phyloP scores from a whole-genome alignment of 2,329 filamentous ascomycete genomes.

The Trichophyton mentagrophytes region DNA sequence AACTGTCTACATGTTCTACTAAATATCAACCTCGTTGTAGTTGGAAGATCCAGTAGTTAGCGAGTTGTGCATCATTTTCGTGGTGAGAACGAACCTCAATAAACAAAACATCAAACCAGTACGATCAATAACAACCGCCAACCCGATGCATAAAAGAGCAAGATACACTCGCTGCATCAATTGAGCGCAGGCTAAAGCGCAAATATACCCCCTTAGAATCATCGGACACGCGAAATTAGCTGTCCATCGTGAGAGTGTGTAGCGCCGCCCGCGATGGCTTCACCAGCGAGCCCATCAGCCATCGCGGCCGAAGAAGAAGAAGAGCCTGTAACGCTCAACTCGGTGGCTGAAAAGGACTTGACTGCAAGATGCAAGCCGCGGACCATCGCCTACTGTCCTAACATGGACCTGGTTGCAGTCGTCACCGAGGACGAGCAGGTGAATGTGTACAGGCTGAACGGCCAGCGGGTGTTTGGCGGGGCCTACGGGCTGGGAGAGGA shows the following conservation, averaged over 20 bases:
- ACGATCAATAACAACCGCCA: background rate
- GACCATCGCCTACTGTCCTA: slow-evolving; percentile 63
- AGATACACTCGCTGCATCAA: background rate
- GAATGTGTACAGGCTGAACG: slow-evolving; percentile 64
- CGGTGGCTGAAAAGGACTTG: slow-evolving; percentile 30
- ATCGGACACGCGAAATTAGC: background rate
- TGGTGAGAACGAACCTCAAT: no score
- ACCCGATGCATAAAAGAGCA: background rate
- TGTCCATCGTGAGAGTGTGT: background rate
- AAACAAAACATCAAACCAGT: background rate
- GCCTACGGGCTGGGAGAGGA: slow-evolving; percentile 24
- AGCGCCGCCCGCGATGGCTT: background rate
- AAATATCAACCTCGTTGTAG: no score
- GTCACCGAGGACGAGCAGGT: slow-evolving; percentile 56
- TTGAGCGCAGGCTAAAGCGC: background rate
- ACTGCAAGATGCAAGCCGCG: slow-evolving; percentile 31
- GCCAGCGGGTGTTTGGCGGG: slow-evolving; percentile 52
- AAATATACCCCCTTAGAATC: background rate
- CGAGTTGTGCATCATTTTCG: no score
- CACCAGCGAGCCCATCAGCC: background rate
- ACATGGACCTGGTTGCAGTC: slow-evolving; percentile 68
- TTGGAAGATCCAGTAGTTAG: no score
- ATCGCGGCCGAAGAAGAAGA: background rate
- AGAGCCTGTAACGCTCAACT: slow-evolving; percentile 17
- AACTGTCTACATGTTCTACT: no score